Conservation (phyloP, 2,329 filamentous ascomycete species). For the Onygenales sp. region DNA sequence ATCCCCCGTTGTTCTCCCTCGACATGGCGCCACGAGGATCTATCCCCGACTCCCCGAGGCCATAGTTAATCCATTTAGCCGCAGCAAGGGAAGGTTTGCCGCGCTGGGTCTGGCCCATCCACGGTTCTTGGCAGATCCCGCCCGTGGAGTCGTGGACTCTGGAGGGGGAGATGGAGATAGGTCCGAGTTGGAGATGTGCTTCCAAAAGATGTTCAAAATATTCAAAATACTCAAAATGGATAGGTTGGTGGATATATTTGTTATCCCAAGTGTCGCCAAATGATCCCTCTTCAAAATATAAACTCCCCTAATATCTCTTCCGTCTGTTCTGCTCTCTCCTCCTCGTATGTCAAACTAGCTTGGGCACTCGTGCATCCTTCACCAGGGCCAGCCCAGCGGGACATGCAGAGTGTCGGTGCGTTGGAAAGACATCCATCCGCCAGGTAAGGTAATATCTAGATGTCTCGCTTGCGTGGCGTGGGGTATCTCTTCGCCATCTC, state of each 20-base stretch:
- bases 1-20: neutral
- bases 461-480: no score
- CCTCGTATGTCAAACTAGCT: neutral
- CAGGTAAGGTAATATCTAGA: no score
- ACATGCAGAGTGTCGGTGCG: neutral
- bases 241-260: no score
- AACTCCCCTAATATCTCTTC: neutral
- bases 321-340: slow-evolving; percentile 13
- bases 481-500: no score
- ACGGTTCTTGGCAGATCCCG: neutral
- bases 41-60: neutral
- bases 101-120: neutral
- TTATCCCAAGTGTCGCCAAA: no score
- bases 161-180: no score
- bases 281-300: neutral
- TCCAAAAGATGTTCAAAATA: no score
- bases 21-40: neutral
- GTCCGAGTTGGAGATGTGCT: no score
- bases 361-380: slow-evolving; percentile 4
- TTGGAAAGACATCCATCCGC: no score
- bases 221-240: no score
- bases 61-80: neutral
- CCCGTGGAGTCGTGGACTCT: no score
- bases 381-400: slow-evolving; percentile 28
- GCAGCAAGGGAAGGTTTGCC: neutral